Evolutionary conservation across 192 early-diverging fungal genomes (phyloP).

Genomic region (Globomyces pollinis-pini): DNA sequence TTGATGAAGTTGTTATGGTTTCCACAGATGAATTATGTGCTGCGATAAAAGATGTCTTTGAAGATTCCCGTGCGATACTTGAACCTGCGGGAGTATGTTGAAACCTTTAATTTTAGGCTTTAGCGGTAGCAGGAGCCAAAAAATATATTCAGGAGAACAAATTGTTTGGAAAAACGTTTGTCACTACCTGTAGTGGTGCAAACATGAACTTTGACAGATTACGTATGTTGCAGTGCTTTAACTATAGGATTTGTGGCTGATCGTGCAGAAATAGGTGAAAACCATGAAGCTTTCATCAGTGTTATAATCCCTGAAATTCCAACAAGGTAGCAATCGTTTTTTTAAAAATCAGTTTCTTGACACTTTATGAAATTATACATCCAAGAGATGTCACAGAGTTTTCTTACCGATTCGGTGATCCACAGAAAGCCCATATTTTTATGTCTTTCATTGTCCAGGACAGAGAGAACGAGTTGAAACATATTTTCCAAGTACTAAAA

Average conservation of each 20-base stretch:
- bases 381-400: constrained; percentile 89
- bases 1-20: constrained; percentile 90
- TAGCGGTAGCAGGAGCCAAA: constrained; percentile 81
- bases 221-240: too few species aligned
- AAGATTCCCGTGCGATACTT: constrained; percentile 87
- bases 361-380: constrained; percentile 67
- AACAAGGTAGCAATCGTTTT: too few species aligned
- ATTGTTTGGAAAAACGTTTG: constrained; percentile 49
- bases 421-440: constrained; percentile 75
- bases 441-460: constrained; percentile 79
- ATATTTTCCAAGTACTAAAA: constrained; percentile 57
- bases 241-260: constrained; percentile 97
- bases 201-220: constrained; percentile 99
- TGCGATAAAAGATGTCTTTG: constrained; percentile 52
- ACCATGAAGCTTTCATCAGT: constrained; percentile 80
- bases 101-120: too few species aligned
- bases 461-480: constrained; percentile 56
- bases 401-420: constrained; percentile 76
- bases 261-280: constrained; percentile 89
- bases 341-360: constrained; percentile 70
- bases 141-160: constrained; percentile 55
- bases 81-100: constrained; percentile 98
- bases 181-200: constrained; percentile 83
- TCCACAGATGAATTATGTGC: constrained; percentile 92
- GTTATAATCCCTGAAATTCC: constrained; percentile 90